Conservation (phyloP, 2,329 filamentous ascomycete genomes). For the Volutella citrinella region DNA sequence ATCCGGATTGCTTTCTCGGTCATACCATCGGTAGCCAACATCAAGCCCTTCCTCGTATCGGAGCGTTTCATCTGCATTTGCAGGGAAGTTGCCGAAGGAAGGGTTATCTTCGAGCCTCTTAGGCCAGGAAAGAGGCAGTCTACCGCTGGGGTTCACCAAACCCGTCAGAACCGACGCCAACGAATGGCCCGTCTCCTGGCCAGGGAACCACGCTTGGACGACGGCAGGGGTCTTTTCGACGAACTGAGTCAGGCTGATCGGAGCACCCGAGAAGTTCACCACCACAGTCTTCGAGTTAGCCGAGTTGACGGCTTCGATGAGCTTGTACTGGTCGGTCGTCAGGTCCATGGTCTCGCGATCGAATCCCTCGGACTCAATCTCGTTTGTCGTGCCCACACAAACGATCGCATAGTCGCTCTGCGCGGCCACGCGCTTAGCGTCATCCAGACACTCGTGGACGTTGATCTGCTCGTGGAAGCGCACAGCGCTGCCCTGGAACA, state of each 20-base stretch:
- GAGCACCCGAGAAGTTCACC: conserved; percentile 61
- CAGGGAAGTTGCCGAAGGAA: conserved; percentile 4
- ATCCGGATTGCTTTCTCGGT: conserved; percentile 4
- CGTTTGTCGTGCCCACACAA: conserved; percentile 43
- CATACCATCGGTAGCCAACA: conserved; percentile 12
- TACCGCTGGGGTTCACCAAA: conserved; percentile 48
- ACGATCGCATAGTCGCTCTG: conserved; percentile 5
- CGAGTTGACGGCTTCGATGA: conserved; percentile 52
- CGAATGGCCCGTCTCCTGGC: conserved; percentile 64
- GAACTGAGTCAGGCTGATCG: conserved; percentile 52
- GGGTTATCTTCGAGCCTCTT: conserved; percentile 6
- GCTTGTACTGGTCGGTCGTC: conserved; percentile 44
- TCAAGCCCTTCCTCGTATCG: conserved; percentile 6
- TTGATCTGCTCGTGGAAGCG: conserved; percentile 9
- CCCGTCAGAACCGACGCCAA: conserved; percentile 64
- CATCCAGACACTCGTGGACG: background rate
- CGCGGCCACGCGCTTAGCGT: background rate
- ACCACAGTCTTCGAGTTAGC: conserved; percentile 57
- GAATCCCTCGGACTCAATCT: conserved; percentile 42
- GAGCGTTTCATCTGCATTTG: background rate
- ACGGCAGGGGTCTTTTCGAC: conserved; percentile 51
- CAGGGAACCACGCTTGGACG: conserved; percentile 63
- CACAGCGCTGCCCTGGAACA: conserved; percentile 10
- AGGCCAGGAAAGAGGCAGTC: conserved; percentile 8
- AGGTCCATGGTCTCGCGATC: conserved; percentile 10